Base-by-base conservation (phyloP, 306 rosid species). In the Trifolium dubium region DNA sequence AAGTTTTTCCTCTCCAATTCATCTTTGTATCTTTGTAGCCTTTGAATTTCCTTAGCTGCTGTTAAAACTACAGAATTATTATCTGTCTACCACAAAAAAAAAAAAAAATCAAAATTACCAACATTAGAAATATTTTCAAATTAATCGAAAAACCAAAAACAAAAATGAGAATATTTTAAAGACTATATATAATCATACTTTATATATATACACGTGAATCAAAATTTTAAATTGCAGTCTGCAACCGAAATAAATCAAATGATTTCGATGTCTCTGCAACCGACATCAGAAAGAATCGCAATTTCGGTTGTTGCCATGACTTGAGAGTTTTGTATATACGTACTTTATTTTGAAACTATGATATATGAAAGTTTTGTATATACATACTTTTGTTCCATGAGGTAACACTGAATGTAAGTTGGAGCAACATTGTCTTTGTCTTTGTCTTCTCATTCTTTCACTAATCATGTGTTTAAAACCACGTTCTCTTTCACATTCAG, bases 381-480 rank as follows among this genome's bases (percentile, higher is more conserved):
- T 5, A 4, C 66, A 85, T 69, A 89, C 97, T 83, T 86, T 92
- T 49, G 92, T 84, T 77, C 92, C 96, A 9, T 3, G 56, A 3
- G 97, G 92, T 65, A 92, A 82, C 34, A 89, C 49, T 23, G 96
- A 83, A 58, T 89, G 90, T 66, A 92, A 55, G 15, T 77, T 83
- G 17, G 71, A 23, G 62, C 88, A 92, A 71, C 88, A 47, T 39
- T 85, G 76, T 37, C 84, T 82, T 64, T 88, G 89, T 55, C 85
- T 89, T 77, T 88, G 90, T 56, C 97, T 83, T 54, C 97, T 86
- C 86, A 75, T 82, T 56, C 97, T 82, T 78, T 92, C 97, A 18
- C 81, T 86, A 56, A 92, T 58, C 93, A 84, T 92, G 74, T 89
- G 97, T 64, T 83, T 70, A 32, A 80, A 81, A 60, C 86, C 15